phyloP scores from a whole-genome alignment of 169 alveolate genomes.

The Plasmodium sp. region DNA sequence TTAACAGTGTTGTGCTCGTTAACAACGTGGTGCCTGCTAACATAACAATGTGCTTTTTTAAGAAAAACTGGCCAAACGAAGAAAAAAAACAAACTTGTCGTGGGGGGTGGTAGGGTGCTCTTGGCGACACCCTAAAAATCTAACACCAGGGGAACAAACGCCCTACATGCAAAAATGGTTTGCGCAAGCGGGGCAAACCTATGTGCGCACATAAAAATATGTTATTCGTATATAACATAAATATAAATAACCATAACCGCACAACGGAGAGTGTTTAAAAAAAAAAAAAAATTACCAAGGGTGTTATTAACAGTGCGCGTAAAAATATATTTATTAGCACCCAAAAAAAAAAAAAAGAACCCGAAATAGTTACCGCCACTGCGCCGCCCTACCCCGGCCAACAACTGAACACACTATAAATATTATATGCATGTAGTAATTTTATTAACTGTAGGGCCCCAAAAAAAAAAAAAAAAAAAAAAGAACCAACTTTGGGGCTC shows the following conservation, averaged over 20 bases:
- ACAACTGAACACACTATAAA: not conserved
- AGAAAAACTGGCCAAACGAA: not conserved
- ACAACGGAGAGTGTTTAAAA: not conserved
- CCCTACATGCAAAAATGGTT: not conserved
- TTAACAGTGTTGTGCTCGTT: not conserved
- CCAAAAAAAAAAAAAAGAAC: not conserved
- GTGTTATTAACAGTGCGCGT: not conserved
- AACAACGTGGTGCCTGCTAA: too few species aligned
- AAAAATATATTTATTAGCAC: not conserved
- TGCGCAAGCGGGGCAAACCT: not conserved
- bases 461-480: not conserved
- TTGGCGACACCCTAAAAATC: not conserved
- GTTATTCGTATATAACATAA: not conserved
- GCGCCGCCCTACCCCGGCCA: not conserved
- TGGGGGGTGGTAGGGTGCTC: not conserved
- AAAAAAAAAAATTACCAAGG: not conserved
- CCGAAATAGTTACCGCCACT: not conserved
- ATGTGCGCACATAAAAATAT: not conserved
- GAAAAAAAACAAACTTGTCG: not conserved
- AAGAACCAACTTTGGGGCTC: not conserved
- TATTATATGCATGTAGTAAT: not conserved
- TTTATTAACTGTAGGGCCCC: not conserved
- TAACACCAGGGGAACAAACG: not conserved
- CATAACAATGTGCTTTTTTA: not conserved
- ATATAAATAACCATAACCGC: not conserved